These are phyloP conservation scores for Cnidoscolus chayamansa DNA, from an alignment of 441 rosid species.

Conservation along the genomic window DNA sequence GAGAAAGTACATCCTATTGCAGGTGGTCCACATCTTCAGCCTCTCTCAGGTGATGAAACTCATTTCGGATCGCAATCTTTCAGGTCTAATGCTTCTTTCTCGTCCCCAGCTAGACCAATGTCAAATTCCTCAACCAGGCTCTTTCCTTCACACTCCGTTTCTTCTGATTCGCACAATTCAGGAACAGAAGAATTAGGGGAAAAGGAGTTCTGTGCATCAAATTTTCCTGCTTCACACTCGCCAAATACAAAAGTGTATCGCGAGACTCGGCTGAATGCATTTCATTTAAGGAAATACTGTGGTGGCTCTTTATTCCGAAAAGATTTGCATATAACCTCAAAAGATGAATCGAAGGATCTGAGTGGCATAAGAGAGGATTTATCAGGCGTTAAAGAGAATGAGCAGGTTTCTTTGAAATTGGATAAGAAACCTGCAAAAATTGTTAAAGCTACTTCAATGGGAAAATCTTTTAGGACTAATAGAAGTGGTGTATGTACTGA, in stretches of 20 bases:
- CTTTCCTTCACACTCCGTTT: slow-evolving; percentile 43
- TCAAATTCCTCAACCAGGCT: slow-evolving; percentile 38
- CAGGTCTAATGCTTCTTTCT: slow-evolving; percentile 36
- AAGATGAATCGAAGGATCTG: slow-evolving; percentile 33
- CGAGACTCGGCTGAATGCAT: slow-evolving; percentile 32
- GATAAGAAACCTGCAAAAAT: slow-evolving; percentile 25
- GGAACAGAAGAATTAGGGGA: slow-evolving; percentile 39
- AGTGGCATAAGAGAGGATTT: slow-evolving; percentile 28
- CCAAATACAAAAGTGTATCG: slow-evolving; percentile 19
- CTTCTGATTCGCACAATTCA: slow-evolving; percentile 42
- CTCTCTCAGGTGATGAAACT: slow-evolving; percentile 56
- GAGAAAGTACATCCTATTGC: slow-evolving; percentile 21
- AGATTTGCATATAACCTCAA: slow-evolving; percentile 22
- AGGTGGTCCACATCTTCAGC: slow-evolving; percentile 40
- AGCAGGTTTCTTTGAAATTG: slow-evolving; percentile 34
- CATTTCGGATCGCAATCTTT: slow-evolving; percentile 46
- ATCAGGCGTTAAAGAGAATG: slow-evolving; percentile 24
- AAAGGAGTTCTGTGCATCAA: slow-evolving; percentile 37
- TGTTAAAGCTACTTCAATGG: slow-evolving; percentile 42
- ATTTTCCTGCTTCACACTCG: slow-evolving; percentile 40
- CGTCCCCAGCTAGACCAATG: slow-evolving; percentile 41
- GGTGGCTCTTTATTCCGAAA: slow-evolving; percentile 46
- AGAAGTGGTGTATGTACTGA: slow-evolving; percentile 31
- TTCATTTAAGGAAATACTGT: slow-evolving; percentile 49
- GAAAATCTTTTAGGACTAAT: slow-evolving; percentile 67